phyloP scores from a whole-genome alignment of 768 basidiomycete genomes.

The Auricularia sp. region DNA sequence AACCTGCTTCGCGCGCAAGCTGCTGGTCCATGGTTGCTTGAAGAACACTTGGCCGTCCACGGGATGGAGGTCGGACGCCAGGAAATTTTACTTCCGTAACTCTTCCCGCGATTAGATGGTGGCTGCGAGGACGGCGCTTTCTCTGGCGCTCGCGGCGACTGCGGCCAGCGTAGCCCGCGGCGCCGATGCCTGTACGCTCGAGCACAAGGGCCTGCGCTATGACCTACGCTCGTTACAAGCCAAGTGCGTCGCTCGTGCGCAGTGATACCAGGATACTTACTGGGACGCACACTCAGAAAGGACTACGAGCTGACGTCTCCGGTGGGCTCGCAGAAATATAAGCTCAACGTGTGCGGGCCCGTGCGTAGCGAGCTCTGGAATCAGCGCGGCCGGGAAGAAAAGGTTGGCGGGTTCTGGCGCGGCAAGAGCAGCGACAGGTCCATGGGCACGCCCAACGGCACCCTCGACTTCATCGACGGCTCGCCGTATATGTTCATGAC shows the following conservation, averaged over 20 bases:
- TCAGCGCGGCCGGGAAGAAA: slow-evolving; percentile 35
- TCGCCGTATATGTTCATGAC: slow-evolving; percentile 47
- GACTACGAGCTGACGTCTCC: slow-evolving; percentile 50
- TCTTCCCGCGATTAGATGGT: no score
- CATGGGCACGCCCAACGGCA: slow-evolving; percentile 42
- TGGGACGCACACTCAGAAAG: slow-evolving; percentile 30
- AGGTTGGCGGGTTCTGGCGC: slow-evolving; percentile 51
- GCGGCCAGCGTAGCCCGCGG: neutral
- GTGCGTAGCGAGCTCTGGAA: slow-evolving; percentile 51
- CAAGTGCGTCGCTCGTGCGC: neutral
- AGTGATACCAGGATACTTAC: neutral
- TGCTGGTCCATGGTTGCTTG: no score
- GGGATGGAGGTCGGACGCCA: no score
- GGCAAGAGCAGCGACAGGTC: slow-evolving; percentile 58
- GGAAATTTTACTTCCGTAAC: no score
- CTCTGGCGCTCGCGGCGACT: neutral
- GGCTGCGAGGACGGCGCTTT: no score
- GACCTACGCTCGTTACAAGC: neutral
- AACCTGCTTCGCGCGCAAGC: no score
- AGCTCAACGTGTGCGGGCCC: slow-evolving; percentile 55
- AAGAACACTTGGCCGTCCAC: no score
- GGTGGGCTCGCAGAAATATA: slow-evolving; percentile 29
- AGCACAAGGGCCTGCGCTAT: neutral
- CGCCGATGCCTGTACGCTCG: neutral
- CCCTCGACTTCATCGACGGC: slow-evolving; percentile 24